Conservation (phyloP, 208 protist species). For the Acanthamoeba culbertsoni region DNA sequence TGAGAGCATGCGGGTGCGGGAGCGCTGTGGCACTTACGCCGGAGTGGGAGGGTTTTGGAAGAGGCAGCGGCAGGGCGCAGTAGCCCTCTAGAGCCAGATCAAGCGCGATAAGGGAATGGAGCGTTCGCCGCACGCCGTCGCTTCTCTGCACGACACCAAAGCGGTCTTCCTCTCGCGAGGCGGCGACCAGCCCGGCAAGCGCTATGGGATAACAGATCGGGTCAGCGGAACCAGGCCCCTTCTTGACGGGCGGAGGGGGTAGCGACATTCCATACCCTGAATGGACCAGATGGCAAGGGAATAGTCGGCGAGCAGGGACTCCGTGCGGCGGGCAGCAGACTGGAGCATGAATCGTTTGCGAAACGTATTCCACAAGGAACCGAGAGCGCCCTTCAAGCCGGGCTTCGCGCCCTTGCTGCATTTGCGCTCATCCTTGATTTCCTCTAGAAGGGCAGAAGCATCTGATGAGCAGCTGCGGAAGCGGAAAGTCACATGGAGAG, state of each 20-base stretch:
- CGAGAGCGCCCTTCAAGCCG: not conserved
- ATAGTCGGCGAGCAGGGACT: not conserved
- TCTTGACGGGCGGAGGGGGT: no score
- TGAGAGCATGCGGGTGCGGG: conserved; percentile 15
- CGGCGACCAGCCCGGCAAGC: not conserved
- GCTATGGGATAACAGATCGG: not conserved
- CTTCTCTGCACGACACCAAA: conserved; percentile 24
- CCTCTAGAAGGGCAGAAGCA: not conserved
- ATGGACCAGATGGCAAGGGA: not conserved
- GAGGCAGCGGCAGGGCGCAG: conserved; percentile 6
- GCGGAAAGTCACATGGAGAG: not conserved
- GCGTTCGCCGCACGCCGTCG: conserved; percentile 2
- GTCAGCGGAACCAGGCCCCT: no score
- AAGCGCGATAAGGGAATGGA: not conserved
- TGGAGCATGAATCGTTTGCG: not conserved
- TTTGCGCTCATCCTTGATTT: conserved; percentile 5
- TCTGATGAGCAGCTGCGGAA: not conserved
- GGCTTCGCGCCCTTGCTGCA: not conserved
- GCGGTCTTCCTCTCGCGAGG: not conserved
- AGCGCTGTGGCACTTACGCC: not conserved
- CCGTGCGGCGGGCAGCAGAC: not conserved
- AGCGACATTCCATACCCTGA: not conserved
- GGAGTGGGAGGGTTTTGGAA: not conserved
- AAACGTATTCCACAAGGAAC: not conserved
- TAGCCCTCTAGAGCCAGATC: conserved; percentile 17